Percentiles rank a stretch among this genome's conserved stretches.
These are phyloP conservation scores for Vitis labrusca DNA, from an alignment of 164 flowering plant species.

Conservation along the genomic window DNA sequence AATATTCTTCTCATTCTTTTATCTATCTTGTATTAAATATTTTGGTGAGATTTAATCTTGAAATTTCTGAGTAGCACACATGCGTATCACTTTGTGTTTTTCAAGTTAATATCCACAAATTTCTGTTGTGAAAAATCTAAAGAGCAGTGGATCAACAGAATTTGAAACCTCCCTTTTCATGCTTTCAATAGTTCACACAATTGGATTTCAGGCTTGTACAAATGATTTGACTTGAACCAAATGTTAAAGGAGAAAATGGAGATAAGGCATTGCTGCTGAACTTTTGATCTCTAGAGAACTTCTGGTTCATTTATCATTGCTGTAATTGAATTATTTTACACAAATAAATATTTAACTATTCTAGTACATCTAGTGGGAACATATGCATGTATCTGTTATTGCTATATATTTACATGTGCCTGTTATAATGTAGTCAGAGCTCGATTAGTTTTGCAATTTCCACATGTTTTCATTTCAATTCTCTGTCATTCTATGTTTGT, in stretches of 20 bases:
- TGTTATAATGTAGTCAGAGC: not conserved
- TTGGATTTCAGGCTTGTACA: not conserved
- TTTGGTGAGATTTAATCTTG: not conserved
- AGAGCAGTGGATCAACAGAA: not conserved
- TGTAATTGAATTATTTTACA: not conserved
- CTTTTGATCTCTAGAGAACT: not conserved
- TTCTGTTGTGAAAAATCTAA: not conserved
- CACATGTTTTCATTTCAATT: not conserved
- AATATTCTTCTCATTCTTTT: not conserved
- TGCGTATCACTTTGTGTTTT: not conserved
- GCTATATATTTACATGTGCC: not conserved
- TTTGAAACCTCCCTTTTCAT: too few relatives aligned
- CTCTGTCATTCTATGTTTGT: not conserved
- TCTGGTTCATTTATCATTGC: not conserved
- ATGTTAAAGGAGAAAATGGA: not conserved
- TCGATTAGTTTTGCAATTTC: not conserved
- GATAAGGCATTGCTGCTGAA: not conserved
- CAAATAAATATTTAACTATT: not conserved
- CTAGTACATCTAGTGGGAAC: not conserved
- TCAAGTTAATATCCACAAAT: not conserved
- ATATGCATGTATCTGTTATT: not conserved
- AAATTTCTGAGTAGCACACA: not conserved
- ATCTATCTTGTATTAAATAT: not conserved
- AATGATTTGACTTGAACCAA: not conserved
- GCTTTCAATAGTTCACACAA: too few relatives aligned